Evolutionary conservation across 768 basidiomycete genomes (phyloP), one percentile per base, ranked within the genome.

Genomic region (Suillus subalutaceus): DNA sequence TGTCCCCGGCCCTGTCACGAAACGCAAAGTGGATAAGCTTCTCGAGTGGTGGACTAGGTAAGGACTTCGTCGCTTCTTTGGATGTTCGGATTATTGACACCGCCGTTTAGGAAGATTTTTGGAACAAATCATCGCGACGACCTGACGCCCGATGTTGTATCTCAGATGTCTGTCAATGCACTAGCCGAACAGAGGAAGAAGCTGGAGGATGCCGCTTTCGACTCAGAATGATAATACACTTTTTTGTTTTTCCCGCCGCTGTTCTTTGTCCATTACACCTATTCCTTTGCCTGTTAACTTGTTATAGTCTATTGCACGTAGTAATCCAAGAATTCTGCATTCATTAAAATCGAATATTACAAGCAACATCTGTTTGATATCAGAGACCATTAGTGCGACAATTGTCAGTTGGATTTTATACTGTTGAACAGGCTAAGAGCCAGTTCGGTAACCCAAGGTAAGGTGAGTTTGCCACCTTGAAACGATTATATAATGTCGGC

Each of bases 211-310:
- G n/a, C 46, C 2, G 10, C 4, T 2, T 50, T 50, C 15, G 48
- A 50, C 23, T 50, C 13, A 0, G 23, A 50, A 12, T 48, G 20
- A 23, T 48, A 2, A 6, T 26, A 20, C 8, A 8, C 3, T 8
- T 18, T 6, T 7, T 8, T 18, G 13, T 41, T 18, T 41, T 15
- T 13, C 73, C 40, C 73, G 1, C 41, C 16, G 15, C 41, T 43
- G 41, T 6, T 16, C 41, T 43, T 16, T 6, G 41, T 16, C 16
- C 16, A 16, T 6, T 16, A 43, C 16, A 16, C 41, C 41, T 40
- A 13, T 40, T 15, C 40, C 40, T 40, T 40, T 40, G 13, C 13
- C 13, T 4, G 0, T 40, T 15, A 13, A 15, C 40, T 15, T 9
- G 26, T 26, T 26, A 26, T 26, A 26, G 26, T 26, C 26, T 26